Conservation (phyloP, 129 eudicot species). For the Pulicaria dysenterica region DNA sequence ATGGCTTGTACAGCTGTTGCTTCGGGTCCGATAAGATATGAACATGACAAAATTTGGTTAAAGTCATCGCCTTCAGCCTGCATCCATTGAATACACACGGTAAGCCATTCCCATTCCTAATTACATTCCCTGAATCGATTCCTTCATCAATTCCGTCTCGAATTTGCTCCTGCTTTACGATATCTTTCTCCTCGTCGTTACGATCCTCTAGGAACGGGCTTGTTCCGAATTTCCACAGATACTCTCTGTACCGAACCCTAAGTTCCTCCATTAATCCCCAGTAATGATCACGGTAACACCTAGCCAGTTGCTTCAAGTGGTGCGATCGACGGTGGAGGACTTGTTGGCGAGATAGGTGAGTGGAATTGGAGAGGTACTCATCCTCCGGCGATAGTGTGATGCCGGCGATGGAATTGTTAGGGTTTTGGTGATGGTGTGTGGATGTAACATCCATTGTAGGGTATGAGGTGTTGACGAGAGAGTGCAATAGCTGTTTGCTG, state of each 20-base stretch:
- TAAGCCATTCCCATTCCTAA: constrained; percentile 21
- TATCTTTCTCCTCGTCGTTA: constrained; percentile 26
- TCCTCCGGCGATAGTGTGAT: constrained; percentile 37
- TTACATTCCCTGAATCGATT: constrained; percentile 25
- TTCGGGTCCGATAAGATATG: constrained; percentile 57
- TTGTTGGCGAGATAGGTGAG: constrained; percentile 44
- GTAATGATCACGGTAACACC: constrained; percentile 47
- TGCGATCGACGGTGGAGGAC: constrained; percentile 46
- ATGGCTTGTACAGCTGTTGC: constrained; percentile 58
- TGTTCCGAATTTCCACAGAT: constrained; percentile 54
- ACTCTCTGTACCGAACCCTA: constrained; percentile 41
- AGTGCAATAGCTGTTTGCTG: neutral
- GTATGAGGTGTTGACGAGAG: neutral
- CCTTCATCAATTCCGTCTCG: constrained; percentile 16
- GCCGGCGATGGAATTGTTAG: constrained; percentile 20
- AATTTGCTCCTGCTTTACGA: constrained; percentile 3
- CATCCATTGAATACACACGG: constrained; percentile 45
- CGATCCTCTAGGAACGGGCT: constrained; percentile 40
- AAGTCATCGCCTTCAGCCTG: constrained; percentile 53
- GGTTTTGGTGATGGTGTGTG: constrained; percentile 1
- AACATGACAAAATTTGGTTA: constrained; percentile 47
- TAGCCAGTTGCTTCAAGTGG: constrained; percentile 38
- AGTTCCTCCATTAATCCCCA: constrained; percentile 61
- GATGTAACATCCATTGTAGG: constrained; percentile 25
- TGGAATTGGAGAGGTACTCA: constrained; percentile 32